Evolutionary conservation across 768 basidiomycete genomes (phyloP).

Genomic region (Crassisporium funariophilum): DNA sequence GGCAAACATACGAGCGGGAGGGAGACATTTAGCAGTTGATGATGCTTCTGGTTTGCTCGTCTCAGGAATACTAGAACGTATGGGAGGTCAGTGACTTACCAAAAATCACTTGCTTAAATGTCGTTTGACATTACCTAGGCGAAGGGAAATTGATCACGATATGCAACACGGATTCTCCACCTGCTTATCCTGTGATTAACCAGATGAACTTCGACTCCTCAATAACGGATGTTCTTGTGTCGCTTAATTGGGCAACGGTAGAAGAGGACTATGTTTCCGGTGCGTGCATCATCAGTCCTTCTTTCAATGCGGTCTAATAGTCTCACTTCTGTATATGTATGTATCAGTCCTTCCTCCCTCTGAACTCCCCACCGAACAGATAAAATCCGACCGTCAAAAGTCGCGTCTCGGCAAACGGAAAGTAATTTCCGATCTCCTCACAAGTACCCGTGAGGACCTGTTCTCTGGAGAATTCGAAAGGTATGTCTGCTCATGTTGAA

Average conservation of each 20-base stretch:
- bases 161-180: conserved; percentile 89
- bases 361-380: conserved; percentile 57
- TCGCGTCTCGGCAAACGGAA: conserved; percentile 77
- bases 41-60: conserved; percentile 90
- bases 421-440: conserved; percentile 61
- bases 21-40: conserved; percentile 87
- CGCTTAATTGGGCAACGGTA: conserved; percentile 90
- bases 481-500: conserved; percentile 39
- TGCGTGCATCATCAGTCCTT: conserved; percentile 31
- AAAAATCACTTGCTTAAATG: conserved; percentile 1
- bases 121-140: conserved; percentile 45
- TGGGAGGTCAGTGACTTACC: conserved; percentile 64
- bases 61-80: conserved; percentile 79
- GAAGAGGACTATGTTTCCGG: conserved; percentile 75
- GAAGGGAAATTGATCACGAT: conserved; percentile 82
- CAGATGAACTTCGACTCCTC: conserved; percentile 84
- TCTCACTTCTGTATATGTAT: conserved; percentile 2
- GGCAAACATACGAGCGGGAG: conserved; percentile 82
- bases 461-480: conserved; percentile 89
- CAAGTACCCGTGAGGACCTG: conserved; percentile 72
- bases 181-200: conserved; percentile 80
- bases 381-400: conserved; percentile 74
- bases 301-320: background rate
- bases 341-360: conserved; percentile 57
- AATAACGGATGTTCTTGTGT: conserved; percentile 54